Conservation (phyloP, 495 filamentous ascomycete genomes). For the Trichoderma virens region DNA sequence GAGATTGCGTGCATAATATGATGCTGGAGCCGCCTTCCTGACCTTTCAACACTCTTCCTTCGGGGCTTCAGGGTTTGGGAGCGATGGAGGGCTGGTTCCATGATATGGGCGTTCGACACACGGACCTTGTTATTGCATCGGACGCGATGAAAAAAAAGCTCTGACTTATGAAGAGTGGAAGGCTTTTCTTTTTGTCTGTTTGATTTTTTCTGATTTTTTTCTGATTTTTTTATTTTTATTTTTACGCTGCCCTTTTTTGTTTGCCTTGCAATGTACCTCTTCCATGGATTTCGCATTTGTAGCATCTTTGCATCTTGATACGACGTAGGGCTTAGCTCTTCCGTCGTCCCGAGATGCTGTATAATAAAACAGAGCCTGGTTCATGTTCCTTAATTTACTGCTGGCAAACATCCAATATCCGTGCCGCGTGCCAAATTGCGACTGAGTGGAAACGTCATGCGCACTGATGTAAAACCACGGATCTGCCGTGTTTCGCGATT, state of each 20-base stretch:
- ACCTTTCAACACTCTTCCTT: constrained; percentile 33
- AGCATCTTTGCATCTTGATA: background rate
- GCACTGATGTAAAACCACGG: no score
- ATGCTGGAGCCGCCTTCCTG: constrained; percentile 49
- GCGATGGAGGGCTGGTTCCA: constrained; percentile 55
- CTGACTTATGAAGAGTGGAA: constrained; percentile 56
- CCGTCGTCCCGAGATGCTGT: background rate
- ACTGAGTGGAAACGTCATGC: no score
- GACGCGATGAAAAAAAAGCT: constrained; percentile 94
- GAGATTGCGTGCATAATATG: constrained; percentile 96
- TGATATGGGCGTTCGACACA: constrained; percentile 99
- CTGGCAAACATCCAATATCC: background rate
- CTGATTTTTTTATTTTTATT: background rate
- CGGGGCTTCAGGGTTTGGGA: constrained; percentile 70
- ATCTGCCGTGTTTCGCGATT: no score
- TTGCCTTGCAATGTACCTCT: background rate
- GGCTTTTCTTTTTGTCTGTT: constrained; percentile 12
- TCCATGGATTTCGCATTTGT: no score
- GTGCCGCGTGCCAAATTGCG: background rate
- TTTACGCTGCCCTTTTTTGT: background rate
- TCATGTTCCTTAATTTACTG: background rate
- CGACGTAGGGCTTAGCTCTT: background rate
- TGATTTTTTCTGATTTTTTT: constrained; percentile 10
- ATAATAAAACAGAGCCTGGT: background rate
- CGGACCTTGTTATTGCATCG: constrained; percentile 83